Conservation (phyloP, 148 eudicot species). For the Nepenthes gracilis region DNA sequence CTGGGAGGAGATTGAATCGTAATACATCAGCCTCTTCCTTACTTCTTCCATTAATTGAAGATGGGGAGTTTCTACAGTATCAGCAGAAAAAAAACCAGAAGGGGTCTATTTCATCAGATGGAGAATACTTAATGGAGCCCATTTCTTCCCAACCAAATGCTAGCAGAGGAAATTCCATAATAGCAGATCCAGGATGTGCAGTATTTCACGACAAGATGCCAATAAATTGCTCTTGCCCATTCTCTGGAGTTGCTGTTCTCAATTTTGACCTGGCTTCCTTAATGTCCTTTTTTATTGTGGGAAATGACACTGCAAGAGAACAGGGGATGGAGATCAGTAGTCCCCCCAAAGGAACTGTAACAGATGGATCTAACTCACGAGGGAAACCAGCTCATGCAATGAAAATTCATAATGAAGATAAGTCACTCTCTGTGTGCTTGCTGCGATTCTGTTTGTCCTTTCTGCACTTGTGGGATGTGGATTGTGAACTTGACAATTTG, state of each 20-base stretch:
- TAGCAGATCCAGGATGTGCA: conserved; percentile 15
- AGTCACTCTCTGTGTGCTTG: conserved; percentile 33
- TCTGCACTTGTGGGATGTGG: conserved; percentile 88
- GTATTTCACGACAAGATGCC: conserved; percentile 30
- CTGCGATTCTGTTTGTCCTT: conserved; percentile 73
- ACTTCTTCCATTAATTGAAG: conserved; percentile 38
- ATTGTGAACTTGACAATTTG: conserved; percentile 60
- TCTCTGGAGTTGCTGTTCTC: conserved; percentile 68
- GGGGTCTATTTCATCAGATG: conserved; percentile 16
- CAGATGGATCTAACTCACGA: conserved; percentile 17
- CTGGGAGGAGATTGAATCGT: conserved; percentile 29
- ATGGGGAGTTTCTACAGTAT: conserved; percentile 27
- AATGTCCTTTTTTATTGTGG: conserved; percentile 34
- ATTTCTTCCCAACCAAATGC: conserved; percentile 15
- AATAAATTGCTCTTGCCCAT: conserved; percentile 59
- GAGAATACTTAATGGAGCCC: conserved; percentile 15
- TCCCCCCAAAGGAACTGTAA: conserved; percentile 14
- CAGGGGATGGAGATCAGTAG: conserved; percentile 8
- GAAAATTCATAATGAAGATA: conserved; percentile 20
- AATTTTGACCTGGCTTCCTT: conserved; percentile 67
- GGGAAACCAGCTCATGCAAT: conserved; percentile 16
- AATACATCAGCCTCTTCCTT: conserved; percentile 74
- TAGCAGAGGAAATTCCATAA: conserved; percentile 20
- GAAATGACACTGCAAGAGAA: conserved; percentile 16
- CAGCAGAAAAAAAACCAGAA: conserved; percentile 17